Evolutionary conservation across 2,329 filamentous ascomycete genomes (phyloP).

Genomic region (Cercospora janseana): DNA sequence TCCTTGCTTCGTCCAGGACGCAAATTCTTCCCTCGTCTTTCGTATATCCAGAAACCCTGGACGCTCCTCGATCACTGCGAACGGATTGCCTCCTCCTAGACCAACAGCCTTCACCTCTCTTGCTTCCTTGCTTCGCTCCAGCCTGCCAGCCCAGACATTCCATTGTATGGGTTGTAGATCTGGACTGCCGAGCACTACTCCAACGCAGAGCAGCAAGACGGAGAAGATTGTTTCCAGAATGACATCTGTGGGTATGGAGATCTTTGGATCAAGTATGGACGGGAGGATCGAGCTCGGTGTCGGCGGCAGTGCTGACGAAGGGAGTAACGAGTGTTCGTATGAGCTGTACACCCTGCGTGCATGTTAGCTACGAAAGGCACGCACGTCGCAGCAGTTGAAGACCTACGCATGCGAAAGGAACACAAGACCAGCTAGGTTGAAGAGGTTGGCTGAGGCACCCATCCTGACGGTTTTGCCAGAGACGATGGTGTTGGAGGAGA

Average conservation of each 20-base stretch:
- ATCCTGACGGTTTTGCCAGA: too few relatives aligned
- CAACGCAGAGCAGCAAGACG: conserved; percentile 75
- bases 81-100: conserved; percentile 77
- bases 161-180: conserved; percentile 81
- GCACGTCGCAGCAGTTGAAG: not conserved
- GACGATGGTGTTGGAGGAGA: too few relatives aligned
- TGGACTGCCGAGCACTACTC: conserved; percentile 75
- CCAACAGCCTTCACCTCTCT: conserved; percentile 59
- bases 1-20: conserved; percentile 62
- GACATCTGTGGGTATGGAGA: conserved; percentile 75
- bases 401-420: conserved; percentile 85
- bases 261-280: conserved; percentile 38
- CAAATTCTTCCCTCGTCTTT: conserved; percentile 71
- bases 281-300: conserved; percentile 31
- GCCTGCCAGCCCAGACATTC: conserved; percentile 76
- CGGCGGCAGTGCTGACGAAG: conserved; percentile 47
- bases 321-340: conserved; percentile 80
- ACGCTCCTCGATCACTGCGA: conserved; percentile 72
- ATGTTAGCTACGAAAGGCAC: conserved; percentile 22
- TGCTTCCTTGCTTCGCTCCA: conserved; percentile 65
- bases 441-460: conserved; percentile 67
- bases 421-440: conserved; percentile 72
- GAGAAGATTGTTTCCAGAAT: conserved; percentile 80
- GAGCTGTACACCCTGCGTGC: conserved; percentile 83
- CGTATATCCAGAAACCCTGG: conserved; percentile 86